Evolutionary conservation across 2,329 filamentous ascomycete genomes (phyloP).

Genomic region (Oidium heveae): DNA sequence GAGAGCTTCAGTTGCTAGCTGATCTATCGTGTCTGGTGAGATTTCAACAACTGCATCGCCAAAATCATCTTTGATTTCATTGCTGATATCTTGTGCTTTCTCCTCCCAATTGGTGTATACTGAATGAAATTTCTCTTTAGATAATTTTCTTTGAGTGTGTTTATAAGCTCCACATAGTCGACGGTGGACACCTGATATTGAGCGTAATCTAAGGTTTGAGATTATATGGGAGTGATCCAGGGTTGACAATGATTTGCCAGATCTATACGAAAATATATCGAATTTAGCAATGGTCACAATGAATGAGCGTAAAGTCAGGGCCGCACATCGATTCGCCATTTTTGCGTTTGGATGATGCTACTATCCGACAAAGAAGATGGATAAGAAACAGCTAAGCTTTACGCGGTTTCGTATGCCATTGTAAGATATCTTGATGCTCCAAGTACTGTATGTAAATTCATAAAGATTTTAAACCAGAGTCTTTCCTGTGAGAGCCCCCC

Average conservation of each 20-base stretch:
- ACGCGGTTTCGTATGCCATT: too few species aligned
- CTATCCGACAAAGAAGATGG: too few species aligned
- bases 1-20: constrained; percentile 7
- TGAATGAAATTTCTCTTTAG: not conserved
- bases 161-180: not conserved
- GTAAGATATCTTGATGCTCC: too few species aligned
- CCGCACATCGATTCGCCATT: not conserved
- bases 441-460: too few species aligned
- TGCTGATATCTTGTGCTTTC: not conserved
- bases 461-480: too few species aligned
- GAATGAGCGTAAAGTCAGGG: not conserved
- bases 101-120: not conserved
- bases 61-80: not conserved
- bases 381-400: too few species aligned
- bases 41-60: constrained; percentile 13
- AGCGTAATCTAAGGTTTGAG: not conserved
- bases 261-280: not conserved
- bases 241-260: not conserved
- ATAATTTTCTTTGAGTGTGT: not conserved
- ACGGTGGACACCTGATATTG: not conserved
- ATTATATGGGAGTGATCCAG: not conserved
- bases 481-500: too few species aligned
- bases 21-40: constrained; percentile 16
- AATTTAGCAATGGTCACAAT: not conserved
- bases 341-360: too few species aligned